Base-by-base conservation (phyloP, 768 basidiomycete species). In the Collybia sordida region DNA sequence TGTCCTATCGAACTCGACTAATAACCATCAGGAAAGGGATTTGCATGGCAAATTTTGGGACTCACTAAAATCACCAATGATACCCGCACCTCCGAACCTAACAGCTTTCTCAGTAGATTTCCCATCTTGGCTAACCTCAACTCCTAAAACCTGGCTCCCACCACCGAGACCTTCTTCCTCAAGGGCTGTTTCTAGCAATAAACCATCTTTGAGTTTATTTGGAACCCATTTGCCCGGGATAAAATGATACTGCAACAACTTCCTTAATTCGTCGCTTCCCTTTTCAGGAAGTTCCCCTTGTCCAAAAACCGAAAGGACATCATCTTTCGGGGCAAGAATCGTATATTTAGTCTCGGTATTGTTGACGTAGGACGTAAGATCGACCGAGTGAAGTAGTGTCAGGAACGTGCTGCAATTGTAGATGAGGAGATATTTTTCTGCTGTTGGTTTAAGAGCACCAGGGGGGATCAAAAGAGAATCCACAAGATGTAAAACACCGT, bases 351-450 rank as follows among this genome's bases (percentile, higher is more conserved):
- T 59, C 40, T 82, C 74, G 8, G 84, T 84, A 61, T 84, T 79
- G 54, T 90, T 90, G 68, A 92, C 78, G 54, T 90, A 74, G 39
- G 72, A 66, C 0, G 73, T 78, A 52, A 99, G 80, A 53, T 89
- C 75, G 24, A 90, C 90, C 3, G 90, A 88, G 56, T 90, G 93
- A 22, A 99, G 72, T 19, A 98, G 75, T 5, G 88, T 86, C 45
- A 98, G 90, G 64, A 98, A 98, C 24, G 80, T 79, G 1, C 90
- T 89, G 70, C 95, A 97, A 63, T 97, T 92, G 52, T 98, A 78
- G 3, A 91, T 85, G 8, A 98, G 81, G 15, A 99, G 86, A 56
- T 88, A 93, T 68, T 98, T 98, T 72, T 98, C 97, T 15, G 95
- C 89, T 3, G 95, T 98, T 38, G 94, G 71, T 52, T 82, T 74